Evolutionary conservation across 495 filamentous ascomycete genomes (phyloP).

Genomic region (Hamigera avellanea): DNA sequence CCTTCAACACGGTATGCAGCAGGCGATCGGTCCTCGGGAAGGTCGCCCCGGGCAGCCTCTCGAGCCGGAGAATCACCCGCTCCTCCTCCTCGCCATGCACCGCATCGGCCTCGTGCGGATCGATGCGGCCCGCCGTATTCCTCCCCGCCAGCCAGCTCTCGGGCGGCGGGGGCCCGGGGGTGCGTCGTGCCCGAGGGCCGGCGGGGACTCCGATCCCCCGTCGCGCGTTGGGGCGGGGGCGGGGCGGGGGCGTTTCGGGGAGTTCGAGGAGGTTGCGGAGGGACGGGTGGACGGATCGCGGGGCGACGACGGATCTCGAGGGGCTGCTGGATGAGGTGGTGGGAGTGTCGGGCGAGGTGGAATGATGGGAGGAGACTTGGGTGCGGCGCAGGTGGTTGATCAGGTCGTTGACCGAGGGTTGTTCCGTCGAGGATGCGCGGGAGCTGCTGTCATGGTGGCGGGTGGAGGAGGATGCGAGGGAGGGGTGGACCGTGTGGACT

Average conservation of each 20-base stretch:
- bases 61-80: slow-evolving; percentile 19
- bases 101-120: neutral
- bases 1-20: slow-evolving; percentile 43
- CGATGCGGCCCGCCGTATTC: neutral
- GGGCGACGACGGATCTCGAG: slow-evolving; percentile 7
- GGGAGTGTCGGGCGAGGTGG: slow-evolving; percentile 8
- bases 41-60: slow-evolving; percentile 30
- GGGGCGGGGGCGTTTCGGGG: slow-evolving; percentile 57
- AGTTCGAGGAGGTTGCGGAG: slow-evolving; percentile 52
- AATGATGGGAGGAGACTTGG: slow-evolving; percentile 18
- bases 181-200: slow-evolving; percentile 33
- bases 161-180: slow-evolving; percentile 59
- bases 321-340: slow-evolving; percentile 6
- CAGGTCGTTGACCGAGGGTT: slow-evolving; percentile 34
- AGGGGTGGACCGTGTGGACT: slow-evolving; percentile 25
- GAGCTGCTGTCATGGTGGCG: slow-evolving; percentile 16
- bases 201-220: slow-evolving; percentile 19
- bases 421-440: slow-evolving; percentile 10
- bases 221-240: slow-evolving; percentile 42
- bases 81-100: slow-evolving; percentile 2
- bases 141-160: slow-evolving; percentile 47
- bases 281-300: slow-evolving; percentile 41
- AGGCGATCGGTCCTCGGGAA: slow-evolving; percentile 40
- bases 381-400: slow-evolving; percentile 38
- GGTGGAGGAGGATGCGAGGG: slow-evolving; percentile 17